Percentiles rank a stretch among this genome's conserved stretches.
These are phyloP conservation scores for Phytophthora capsici DNA, from an alignment of 352 stramenopile species.

Conservation along the genomic window DNA sequence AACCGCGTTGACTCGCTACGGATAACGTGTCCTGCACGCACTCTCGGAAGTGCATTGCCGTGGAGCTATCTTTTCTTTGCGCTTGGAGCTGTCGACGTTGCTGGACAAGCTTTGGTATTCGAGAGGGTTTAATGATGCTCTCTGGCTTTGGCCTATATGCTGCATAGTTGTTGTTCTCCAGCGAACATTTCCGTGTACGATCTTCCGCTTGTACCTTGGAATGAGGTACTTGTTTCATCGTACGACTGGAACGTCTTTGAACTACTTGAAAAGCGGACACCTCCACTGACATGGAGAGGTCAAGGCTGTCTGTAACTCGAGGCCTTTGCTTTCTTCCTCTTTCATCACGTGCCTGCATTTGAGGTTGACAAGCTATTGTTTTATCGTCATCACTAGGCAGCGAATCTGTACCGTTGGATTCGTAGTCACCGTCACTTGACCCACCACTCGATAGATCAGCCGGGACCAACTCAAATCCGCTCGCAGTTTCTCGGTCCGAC, in stretches of 20 bases:
- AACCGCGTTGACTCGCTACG: neutral
- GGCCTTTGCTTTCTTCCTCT: slow-evolving; percentile 13
- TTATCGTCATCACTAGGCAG: slow-evolving; percentile 25
- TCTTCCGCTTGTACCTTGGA: neutral
- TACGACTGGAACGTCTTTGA: neutral
- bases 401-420: slow-evolving; percentile 26
- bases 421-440: slow-evolving; percentile 25
- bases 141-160: neutral
- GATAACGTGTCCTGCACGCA: neutral
- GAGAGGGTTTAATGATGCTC: neutral
- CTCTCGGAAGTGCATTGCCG: neutral
- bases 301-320: slow-evolving; percentile 57
- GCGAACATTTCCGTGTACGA: neutral
- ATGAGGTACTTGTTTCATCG: neutral
- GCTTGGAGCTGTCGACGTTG: slow-evolving; percentile 51
- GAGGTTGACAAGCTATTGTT: no score
- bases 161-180: neutral
- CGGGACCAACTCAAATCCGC: slow-evolving; percentile 46
- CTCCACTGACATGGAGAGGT: slow-evolving; percentile 69
- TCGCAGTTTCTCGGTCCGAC: slow-evolving; percentile 4
- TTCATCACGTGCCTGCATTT: neutral
- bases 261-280: slow-evolving; percentile 20
- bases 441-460: slow-evolving; percentile 34
- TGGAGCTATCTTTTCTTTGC: slow-evolving; percentile 1
- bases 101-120: slow-evolving; percentile 47